A percentile compares a stretch with the other conserved stretches of the same genome.
phyloP scores from a whole-genome alignment of 2,329 filamentous ascomycete species.

The Dothidotthia symphoricarpi region DNA sequence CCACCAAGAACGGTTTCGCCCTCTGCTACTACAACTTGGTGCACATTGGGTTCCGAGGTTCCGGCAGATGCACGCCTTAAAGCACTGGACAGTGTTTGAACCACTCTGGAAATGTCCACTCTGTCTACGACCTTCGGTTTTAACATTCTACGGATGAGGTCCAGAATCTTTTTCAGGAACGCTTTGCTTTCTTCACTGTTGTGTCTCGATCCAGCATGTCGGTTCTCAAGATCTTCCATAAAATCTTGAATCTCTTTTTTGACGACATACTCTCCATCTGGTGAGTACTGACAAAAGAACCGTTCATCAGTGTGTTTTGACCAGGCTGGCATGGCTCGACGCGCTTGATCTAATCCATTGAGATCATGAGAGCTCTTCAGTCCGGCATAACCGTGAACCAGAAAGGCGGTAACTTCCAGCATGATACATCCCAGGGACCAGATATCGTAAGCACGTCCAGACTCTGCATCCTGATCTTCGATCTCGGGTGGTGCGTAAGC shows the following conservation, averaged over 20 bases:
- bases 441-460: slow-evolving; percentile 6
- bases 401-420: slow-evolving; percentile 7
- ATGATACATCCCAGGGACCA: slow-evolving; percentile 12
- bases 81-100: slow-evolving; percentile 1
- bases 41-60: not conserved
- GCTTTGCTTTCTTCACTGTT: not conserved
- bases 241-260: slow-evolving; percentile 5
- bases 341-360: slow-evolving; percentile 4
- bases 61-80: slow-evolving; percentile 1
- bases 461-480: slow-evolving; percentile 1
- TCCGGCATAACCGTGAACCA: slow-evolving; percentile 6
- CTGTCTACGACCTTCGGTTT: slow-evolving; percentile 1
- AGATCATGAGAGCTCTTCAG: slow-evolving; percentile 1
- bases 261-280: not conserved
- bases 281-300: slow-evolving; percentile 1
- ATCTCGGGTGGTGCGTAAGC: slow-evolving; percentile 9
- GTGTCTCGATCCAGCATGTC: not conserved
- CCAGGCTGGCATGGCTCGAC: slow-evolving; percentile 1
- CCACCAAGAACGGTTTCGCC: slow-evolving; percentile 3
- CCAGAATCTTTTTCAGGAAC: slow-evolving; percentile 3
- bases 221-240: slow-evolving; percentile 2
- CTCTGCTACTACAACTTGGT: not conserved
- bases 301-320: slow-evolving; percentile 1
- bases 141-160: slow-evolving; percentile 4
- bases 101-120: slow-evolving; percentile 7